Evolutionary conservation across 148 eudicot genomes (phyloP), one percentile per base, ranked within the genome.

Genomic region (Cornus kousa): DNA sequence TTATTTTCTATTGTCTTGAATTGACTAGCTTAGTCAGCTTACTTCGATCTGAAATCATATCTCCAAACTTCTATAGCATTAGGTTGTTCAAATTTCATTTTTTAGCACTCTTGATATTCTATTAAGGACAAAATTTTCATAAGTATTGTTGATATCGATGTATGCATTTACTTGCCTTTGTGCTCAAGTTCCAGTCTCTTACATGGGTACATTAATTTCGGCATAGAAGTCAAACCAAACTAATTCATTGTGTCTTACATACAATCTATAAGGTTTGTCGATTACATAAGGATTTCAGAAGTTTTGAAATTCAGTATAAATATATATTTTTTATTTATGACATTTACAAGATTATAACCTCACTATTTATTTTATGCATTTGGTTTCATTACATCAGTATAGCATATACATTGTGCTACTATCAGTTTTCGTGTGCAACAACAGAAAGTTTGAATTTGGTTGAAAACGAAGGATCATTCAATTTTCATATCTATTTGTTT

Each of bases 1-100:
- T 72, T 74, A 66, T 43, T 70, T 12, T 22, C 5, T 4, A 17
- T 33, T 66, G 5, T 22, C 31, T 60, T 60, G 32, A 37, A 39
- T 66, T 24, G 23, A 23, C 32, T 66, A 75, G 7, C 19, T 62
- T 62, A 7, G 7, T 62, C 9, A 20, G 66, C 66, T 62, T 43
- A 33, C 33, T 60, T 74, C 31, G 69, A 74, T 62, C 33, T 14
- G 32, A 76, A 76, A 65, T 24, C 23, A 17, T 64, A 48, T 77
- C 64, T 53, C 70, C 40, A 53, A 43, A 65, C n/a, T 40, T 23
- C 14, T 40, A 65, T 65, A 28, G 37, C 70, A 43, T 64, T 75
- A 16, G 78, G 5, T 33, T 7, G n/a, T 33, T 33, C 11, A 35
- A 35, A 62, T 17, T 2, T 0, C 66, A 62, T 20, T 5, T 62